Base-by-base conservation (phyloP, 2,329 filamentous ascomycete species). In the Penicillium sp. region DNA sequence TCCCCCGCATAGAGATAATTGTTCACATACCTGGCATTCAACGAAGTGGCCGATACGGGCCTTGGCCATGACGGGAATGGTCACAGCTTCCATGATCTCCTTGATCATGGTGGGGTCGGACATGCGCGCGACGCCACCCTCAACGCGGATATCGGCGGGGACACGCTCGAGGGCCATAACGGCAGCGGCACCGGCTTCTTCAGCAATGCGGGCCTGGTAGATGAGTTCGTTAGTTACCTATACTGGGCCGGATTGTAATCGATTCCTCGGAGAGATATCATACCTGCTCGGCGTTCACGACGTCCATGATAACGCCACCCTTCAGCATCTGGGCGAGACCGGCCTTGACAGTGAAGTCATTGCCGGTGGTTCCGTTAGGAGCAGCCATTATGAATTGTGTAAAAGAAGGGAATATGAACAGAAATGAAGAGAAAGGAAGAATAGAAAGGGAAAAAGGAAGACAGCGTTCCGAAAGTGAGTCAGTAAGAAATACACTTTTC, bases 241-340 rank as follows among this genome's bases (percentile, higher is more conserved):
- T 40, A 8, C 32, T 9, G 9, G 9, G 9, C 26, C 31, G 7
- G 11, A 13, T 31, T 22, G 24, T 18, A 31, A 31, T 48, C 14
- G 38, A 31, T 42, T n/a, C 20, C 31, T 14, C 13, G 18, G 5
- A 14, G 10, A 14, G 35, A 18, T 24, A 38, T 45, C 67, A 55
- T 73, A 86, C 86, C 80, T 90, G 92, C 72, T 90, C 89, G 26
- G 92, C 90, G 74, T 93, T 90, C 61, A 95, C 91, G 56, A 97
- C 94, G 77, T 99, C 94, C 94, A 99, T 99, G 78, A 99, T 99
- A 64, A 99, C 94, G 69, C 94, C 94, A 73, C 94, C 94, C 83
- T 97, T 97, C 78, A 97, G 82, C 94, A 99, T 99, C 77, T 96
- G 89, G 24, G 94, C 94, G 63, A 99, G 82, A 57, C 93, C 94